Evolutionary conservation across 495 filamentous ascomycete species (phyloP), one percentile per base, ranked within the genome.

Genomic region (Talaromyces thailandensis): DNA sequence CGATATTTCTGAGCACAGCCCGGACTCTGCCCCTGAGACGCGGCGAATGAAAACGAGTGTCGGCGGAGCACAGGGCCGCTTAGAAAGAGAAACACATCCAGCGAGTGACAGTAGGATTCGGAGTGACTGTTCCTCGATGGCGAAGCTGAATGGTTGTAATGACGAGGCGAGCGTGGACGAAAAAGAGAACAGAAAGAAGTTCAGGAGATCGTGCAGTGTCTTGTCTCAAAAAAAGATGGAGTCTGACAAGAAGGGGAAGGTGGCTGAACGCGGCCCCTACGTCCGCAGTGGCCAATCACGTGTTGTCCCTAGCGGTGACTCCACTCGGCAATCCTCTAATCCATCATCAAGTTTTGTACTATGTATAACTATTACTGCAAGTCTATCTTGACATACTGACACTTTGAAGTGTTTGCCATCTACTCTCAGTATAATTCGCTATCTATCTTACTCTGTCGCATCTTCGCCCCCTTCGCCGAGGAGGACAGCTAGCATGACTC

Each of bases 211-310:
- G 16, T 25, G 23, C 14, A 55, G 26, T 28, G 51, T 55, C 18
- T n/a, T 21, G 40, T 16, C 16, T 25, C 23, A 28, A 28, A 55
- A 55, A 23, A 55, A 50, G 45, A n/a, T 48, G 16, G 43, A 48
- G 16, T 48, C 43, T 24, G 23, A 53, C 4, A 28, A 25, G 26
- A 55, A 26, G 26, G 23, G 16, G 23, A 26, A 55, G 23, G 23
- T 55, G 51, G 51, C 26, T 28, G 26, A 55, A 28, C 7, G 24
- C 51, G 51, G 51, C 24, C 51, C 1, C 51, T 14, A 55, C 16
- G 11, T 55, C 51, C 51, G 51, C 23, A 26, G 51, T 55, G 51
- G 51, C 51, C 51, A 55, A 55, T 55, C 51, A 55, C 51, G 51
- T 55, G 51, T 24, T 28, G 43, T 6, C n/a, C 43, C 18, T 18